Evolutionary conservation across 345 rosid genomes (phyloP).

Genomic region (Bretschneidera sinensis): DNA sequence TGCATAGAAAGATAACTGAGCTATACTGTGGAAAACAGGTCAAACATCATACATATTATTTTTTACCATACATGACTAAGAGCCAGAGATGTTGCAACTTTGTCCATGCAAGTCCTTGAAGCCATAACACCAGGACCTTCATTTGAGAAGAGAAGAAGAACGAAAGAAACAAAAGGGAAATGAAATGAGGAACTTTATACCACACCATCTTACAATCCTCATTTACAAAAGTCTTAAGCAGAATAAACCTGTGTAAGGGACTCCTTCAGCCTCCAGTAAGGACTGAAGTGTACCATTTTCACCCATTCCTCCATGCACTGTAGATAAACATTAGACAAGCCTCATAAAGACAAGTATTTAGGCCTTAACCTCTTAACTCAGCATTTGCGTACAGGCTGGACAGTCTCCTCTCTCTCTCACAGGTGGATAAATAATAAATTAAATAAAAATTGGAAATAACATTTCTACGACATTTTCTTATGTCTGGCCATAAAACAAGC

Average conservation of each 20-base stretch:
- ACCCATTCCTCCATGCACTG: conserved; percentile 98
- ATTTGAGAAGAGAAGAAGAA: conserved; percentile 14
- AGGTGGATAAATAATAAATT: not conserved
- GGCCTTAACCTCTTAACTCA: not conserved
- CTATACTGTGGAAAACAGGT: not conserved
- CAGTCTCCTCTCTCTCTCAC: not conserved
- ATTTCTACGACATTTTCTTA: not conserved
- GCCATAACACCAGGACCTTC: conserved; percentile 85
- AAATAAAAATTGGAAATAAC: not conserved
- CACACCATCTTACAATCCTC: not conserved
- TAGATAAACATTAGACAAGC: conserved; percentile 17
- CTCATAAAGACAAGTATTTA: conserved; percentile 6
- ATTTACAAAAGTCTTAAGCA: not conserved
- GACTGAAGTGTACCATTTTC: conserved; percentile 94
- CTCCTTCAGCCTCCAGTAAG: conserved; percentile 72
- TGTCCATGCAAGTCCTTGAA: conserved; percentile 89
- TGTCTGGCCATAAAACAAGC: not conserved
- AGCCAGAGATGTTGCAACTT: conserved; percentile 75
- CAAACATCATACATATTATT: not conserved
- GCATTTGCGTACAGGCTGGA: not conserved
- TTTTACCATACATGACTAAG: conserved; percentile 59
- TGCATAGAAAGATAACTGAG: conserved; percentile 17
- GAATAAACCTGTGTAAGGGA: conserved; percentile 69
- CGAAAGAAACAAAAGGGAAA: conserved; percentile 4
- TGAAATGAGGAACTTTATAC: conserved; percentile 7